Evolutionary conservation across 2,329 filamentous ascomycete species (phyloP).

Genomic region (Pestalotiopsis sp.): DNA sequence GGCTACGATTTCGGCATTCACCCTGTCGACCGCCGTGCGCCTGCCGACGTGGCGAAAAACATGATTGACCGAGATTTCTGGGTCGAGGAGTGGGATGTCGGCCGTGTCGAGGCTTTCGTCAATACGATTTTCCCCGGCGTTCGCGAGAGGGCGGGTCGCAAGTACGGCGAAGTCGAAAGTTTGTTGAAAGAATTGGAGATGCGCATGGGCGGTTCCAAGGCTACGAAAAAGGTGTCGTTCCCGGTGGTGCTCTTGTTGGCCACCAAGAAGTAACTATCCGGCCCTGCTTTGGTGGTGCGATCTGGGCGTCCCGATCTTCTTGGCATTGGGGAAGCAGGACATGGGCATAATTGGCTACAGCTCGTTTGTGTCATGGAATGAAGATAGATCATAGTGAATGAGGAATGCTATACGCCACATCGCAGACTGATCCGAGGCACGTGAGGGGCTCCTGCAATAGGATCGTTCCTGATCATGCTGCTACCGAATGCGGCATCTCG

Average conservation of each 20-base stretch:
- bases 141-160: neutral
- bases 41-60: neutral
- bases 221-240: neutral
- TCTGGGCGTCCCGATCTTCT: too few relatives aligned
- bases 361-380: too few relatives aligned
- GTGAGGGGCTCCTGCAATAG: too few relatives aligned
- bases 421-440: too few relatives aligned
- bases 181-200: neutral
- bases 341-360: too few relatives aligned
- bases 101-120: neutral
- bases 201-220: neutral
- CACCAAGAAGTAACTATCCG: neutral
- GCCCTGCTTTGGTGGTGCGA: too few relatives aligned
- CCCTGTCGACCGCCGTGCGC: neutral
- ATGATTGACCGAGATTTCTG: neutral
- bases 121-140: neutral
- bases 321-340: too few relatives aligned
- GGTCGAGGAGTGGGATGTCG: neutral
- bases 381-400: too few relatives aligned
- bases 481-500: too few relatives aligned
- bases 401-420: too few relatives aligned
- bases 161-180: neutral
- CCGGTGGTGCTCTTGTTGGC: neutral
- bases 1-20: neutral
- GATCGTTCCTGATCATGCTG: too few relatives aligned